Evolutionary conservation across 352 stramenopile genomes (phyloP).

Genomic region (Phytophthora fragariaefolia): DNA sequence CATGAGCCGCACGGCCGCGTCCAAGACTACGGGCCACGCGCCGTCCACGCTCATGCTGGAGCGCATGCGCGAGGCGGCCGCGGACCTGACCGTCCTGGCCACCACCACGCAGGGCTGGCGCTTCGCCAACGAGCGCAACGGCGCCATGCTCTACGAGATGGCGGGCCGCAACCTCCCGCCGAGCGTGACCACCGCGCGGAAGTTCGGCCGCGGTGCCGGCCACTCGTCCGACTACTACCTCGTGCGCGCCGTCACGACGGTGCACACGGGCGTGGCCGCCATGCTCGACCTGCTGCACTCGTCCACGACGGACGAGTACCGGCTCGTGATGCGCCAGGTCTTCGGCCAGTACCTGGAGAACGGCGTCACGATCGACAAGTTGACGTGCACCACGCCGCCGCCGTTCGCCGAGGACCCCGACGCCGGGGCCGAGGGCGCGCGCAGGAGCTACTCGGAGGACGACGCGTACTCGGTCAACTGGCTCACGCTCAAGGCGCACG

Average conservation of each 20-base stretch:
- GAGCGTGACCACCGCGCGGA: conserved; percentile 47
- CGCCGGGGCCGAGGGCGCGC: conserved; percentile 28
- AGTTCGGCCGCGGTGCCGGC: conserved; percentile 54
- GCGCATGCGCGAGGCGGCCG: conserved; percentile 61
- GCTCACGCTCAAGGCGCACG: conserved; percentile 60
- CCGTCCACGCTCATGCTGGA: conserved; percentile 69
- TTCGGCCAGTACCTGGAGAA: conserved; percentile 64
- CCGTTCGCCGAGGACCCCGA: conserved; percentile 49
- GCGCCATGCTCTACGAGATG: conserved; percentile 69
- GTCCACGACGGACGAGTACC: conserved; percentile 50
- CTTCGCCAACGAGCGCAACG: conserved; percentile 58
- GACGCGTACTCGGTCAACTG: conserved; percentile 77
- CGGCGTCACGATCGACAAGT: conserved; percentile 63
- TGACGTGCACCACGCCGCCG: conserved; percentile 65
- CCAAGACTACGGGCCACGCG: conserved; percentile 57
- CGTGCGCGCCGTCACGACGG: conserved; percentile 66
- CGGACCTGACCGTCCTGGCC: conserved; percentile 62
- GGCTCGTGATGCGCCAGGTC: conserved; percentile 63
- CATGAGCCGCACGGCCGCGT: conserved; percentile 59
- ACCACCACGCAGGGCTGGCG: conserved; percentile 54
- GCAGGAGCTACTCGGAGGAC: conserved; percentile 58
- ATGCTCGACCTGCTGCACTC: conserved; percentile 60
- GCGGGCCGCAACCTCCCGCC: conserved; percentile 52
- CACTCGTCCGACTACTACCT: conserved; percentile 71
- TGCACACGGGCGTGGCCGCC: conserved; percentile 49